Evolutionary conservation across 169 alveolate species (phyloP).

Genomic region (Gregarina niphandrodes): DNA sequence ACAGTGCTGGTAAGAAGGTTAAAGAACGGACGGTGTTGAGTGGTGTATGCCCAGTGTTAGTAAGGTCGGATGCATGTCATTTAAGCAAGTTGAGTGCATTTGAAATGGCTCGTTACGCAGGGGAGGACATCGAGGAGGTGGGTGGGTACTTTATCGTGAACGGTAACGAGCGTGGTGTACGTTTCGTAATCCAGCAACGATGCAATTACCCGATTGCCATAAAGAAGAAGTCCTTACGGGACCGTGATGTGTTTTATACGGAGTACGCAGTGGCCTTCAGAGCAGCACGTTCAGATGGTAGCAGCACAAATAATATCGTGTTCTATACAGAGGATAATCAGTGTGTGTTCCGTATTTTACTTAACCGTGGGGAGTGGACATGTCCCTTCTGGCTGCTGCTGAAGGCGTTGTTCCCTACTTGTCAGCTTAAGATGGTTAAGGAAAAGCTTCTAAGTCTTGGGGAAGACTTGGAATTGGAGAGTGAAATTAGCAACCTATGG

Average conservation of each 20-base stretch:
- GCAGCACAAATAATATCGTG: constrained; percentile 31
- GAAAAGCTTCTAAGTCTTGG: too few species aligned
- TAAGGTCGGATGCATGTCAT: constrained; percentile 73
- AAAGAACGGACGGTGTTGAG: constrained; percentile 25
- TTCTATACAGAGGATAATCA: constrained; percentile 33
- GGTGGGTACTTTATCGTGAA: constrained; percentile 96
- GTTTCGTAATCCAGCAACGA: constrained; percentile 78
- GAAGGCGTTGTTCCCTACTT: constrained; percentile 10
- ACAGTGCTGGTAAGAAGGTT: constrained; percentile 4
- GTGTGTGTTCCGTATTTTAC: constrained; percentile 30
- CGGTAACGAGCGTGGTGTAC: constrained; percentile 82
- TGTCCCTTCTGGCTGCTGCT: constrained; percentile 16
- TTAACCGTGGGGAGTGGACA: constrained; percentile 20
- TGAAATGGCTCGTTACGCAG: constrained; percentile 63
- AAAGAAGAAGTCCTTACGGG: constrained; percentile 7
- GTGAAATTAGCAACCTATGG: constrained; percentile 21
- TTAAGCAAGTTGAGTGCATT: constrained; percentile 52
- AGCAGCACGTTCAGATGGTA: constrained; percentile 28
- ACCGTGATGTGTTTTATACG: constrained; percentile 16
- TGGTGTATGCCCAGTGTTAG: constrained; percentile 92
- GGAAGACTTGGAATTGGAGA: too few species aligned
- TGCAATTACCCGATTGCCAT: constrained; percentile 74
- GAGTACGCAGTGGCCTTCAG: constrained; percentile 13
- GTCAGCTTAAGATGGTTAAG: constrained; percentile 16
- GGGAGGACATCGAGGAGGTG: constrained; percentile 87